A percentile compares a stretch with the other conserved stretches of the same genome.
These are phyloP conservation scores for Prunus campanulata DNA, from an alignment of 306 rosid species.

Conservation along the genomic window DNA sequence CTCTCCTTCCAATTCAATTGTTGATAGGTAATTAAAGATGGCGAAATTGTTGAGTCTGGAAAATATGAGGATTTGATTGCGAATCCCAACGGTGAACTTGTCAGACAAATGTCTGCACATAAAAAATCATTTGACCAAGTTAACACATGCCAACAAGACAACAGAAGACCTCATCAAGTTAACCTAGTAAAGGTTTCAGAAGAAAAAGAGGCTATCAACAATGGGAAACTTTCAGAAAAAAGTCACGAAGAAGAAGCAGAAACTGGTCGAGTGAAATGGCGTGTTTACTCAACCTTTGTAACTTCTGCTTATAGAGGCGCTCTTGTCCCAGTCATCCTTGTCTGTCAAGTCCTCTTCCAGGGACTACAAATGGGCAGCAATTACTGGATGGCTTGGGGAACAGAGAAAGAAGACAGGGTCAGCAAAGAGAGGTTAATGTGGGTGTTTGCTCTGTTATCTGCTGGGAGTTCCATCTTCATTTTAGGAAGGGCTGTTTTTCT, in stretches of 20 bases:
- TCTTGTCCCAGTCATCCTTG: slow-evolving; percentile 68
- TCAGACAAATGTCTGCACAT: slow-evolving; percentile 79
- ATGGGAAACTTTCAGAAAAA: slow-evolving; percentile 36
- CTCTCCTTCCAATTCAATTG: neutral
- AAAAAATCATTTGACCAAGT: slow-evolving; percentile 62
- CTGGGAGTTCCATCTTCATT: slow-evolving; percentile 75
- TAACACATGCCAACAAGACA: slow-evolving; percentile 41
- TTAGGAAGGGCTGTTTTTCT: slow-evolving; percentile 67
- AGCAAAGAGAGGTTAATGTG: slow-evolving; percentile 42
- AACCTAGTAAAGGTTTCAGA: slow-evolving; percentile 56
- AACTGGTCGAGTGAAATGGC: slow-evolving; percentile 85
- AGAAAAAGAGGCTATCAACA: slow-evolving; percentile 33
- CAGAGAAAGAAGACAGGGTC: slow-evolving; percentile 48
- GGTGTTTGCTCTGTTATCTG: slow-evolving; percentile 54
- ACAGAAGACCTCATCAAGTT: slow-evolving; percentile 34
- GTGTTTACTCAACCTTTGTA: slow-evolving; percentile 77
- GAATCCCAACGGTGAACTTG: slow-evolving; percentile 56
- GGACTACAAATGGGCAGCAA: slow-evolving; percentile 78
- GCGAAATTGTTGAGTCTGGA: slow-evolving; percentile 66
- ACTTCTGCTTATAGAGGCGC: slow-evolving; percentile 76
- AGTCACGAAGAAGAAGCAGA: slow-evolving; percentile 64
- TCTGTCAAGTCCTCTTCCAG: slow-evolving; percentile 73
- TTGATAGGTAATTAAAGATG: slow-evolving; percentile 74
- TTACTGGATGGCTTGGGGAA: slow-evolving; percentile 88
- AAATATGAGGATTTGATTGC: slow-evolving; percentile 63